A percentile compares a stretch with the other conserved stretches of the same genome.
Conservation (phyloP, 139 green algal species). For the Ostreobium quekettii region DNA sequence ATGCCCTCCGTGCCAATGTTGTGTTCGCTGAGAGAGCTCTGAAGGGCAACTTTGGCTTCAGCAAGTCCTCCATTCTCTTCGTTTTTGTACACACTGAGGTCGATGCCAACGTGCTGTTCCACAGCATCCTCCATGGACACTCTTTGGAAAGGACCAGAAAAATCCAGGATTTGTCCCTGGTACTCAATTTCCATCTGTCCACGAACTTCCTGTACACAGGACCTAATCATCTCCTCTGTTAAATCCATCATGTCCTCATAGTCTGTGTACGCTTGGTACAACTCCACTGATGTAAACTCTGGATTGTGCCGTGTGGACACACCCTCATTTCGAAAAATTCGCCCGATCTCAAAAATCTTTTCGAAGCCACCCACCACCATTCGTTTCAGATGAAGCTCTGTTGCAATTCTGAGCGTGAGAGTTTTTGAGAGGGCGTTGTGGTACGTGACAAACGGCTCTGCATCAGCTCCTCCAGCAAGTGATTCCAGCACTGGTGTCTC, state of each 20-base stretch:
- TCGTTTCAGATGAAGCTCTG: slow-evolving; percentile 96
- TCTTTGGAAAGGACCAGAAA: slow-evolving; percentile 73
- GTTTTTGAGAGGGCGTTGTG: slow-evolving; percentile 83
- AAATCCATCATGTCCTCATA: slow-evolving; percentile 96
- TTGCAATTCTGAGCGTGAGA: slow-evolving; percentile 93
- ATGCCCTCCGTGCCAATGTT: neutral
- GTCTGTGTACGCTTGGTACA: slow-evolving; percentile 94
- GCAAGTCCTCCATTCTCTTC: slow-evolving; percentile 5
- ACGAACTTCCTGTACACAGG: slow-evolving; percentile 34
- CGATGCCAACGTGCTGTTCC: slow-evolving; percentile 33
- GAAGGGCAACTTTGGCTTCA: slow-evolving; percentile 19
- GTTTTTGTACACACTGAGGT: slow-evolving; percentile 3
- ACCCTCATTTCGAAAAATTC: slow-evolving; percentile 97
- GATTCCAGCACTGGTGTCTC: slow-evolving; percentile 79
- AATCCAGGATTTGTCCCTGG: slow-evolving; percentile 71
- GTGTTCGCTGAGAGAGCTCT: neutral
- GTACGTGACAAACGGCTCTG: slow-evolving; percentile 89
- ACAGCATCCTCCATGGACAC: slow-evolving; percentile 88
- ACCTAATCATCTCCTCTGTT: slow-evolving; percentile 76
- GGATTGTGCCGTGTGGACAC: slow-evolving; percentile 92
- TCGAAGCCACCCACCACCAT: slow-evolving; percentile 83
- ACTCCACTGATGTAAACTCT: slow-evolving; percentile 95
- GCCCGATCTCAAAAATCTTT: slow-evolving; percentile 93
- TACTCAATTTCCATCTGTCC: slow-evolving; percentile 48
- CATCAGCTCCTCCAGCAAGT: slow-evolving; percentile 85